These are phyloP conservation scores for Panicum hallii DNA, from an alignment of 202 grass and related monocot species.

Conservation along the genomic window DNA sequence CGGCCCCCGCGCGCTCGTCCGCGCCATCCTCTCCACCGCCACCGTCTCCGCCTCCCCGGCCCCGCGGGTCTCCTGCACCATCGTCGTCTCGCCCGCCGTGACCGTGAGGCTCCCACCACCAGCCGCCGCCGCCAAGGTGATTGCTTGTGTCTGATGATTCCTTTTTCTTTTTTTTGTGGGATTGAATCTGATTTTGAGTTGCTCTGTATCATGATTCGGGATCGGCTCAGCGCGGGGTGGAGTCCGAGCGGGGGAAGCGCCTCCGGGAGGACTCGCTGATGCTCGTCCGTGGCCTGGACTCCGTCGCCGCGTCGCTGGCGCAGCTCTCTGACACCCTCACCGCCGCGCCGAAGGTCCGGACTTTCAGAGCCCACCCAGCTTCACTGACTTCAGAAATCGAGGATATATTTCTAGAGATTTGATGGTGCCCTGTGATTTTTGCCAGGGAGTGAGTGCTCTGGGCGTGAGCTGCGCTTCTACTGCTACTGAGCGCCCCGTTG, in stretches of 20 bases:
- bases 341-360: conserved; percentile 70
- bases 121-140: conserved; percentile 15
- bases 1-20: conserved; percentile 63
- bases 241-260: conserved; percentile 75
- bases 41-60: conserved; percentile 41
- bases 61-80: conserved; percentile 62
- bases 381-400: background rate
- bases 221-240: conserved; percentile 51
- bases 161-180: background rate
- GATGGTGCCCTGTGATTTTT: background rate
- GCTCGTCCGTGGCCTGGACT: conserved; percentile 84
- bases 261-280: conserved; percentile 83
- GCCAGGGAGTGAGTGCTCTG: conserved; percentile 65
- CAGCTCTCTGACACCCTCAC: conserved; percentile 82
- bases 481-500: background rate
- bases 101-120: conserved; percentile 42
- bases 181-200: background rate
- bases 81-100: conserved; percentile 53
- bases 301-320: conserved; percentile 75
- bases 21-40: conserved; percentile 55
- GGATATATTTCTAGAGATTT: background rate
- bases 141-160: background rate
- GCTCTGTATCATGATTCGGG: background rate
- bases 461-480: background rate
- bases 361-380: no score